A percentile compares a stretch with the other conserved stretches of the same genome.
These are phyloP conservation scores for Cordyceps tenuipes DNA, from an alignment of 2,329 filamentous ascomycete species.

Conservation along the genomic window DNA sequence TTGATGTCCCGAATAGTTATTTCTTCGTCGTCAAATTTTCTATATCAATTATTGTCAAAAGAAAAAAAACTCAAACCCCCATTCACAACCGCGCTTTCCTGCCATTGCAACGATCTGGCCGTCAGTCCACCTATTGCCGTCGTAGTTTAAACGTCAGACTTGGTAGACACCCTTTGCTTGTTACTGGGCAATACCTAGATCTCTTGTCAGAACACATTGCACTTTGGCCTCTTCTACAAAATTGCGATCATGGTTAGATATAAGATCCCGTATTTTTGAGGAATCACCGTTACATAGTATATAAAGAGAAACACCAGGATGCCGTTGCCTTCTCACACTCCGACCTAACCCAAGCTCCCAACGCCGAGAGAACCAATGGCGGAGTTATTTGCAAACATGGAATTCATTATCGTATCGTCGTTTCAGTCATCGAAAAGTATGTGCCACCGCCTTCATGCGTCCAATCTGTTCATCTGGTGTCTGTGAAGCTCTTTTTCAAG, in stretches of 20 bases:
- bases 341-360: neutral
- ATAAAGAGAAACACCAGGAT: neutral
- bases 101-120: too few relatives aligned
- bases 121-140: too few relatives aligned
- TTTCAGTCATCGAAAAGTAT: neutral
- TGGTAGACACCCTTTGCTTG: too few relatives aligned
- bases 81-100: too few relatives aligned
- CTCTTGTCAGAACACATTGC: too few relatives aligned
- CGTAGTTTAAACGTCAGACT: too few relatives aligned
- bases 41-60: too few relatives aligned
- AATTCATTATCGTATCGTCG: neutral
- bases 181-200: too few relatives aligned
- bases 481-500: neutral
- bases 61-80: too few relatives aligned
- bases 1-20: too few relatives aligned
- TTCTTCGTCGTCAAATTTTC: too few relatives aligned
- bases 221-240: neutral
- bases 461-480: neutral
- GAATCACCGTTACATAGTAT: neutral
- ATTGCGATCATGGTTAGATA: neutral
- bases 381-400: neutral
- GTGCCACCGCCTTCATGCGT: neutral
- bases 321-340: neutral
- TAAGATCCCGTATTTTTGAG: neutral
- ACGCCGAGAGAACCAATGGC: neutral